Evolutionary conservation across 2,329 filamentous ascomycete species (phyloP).

Genomic region (Colletotrichum noveboracense): DNA sequence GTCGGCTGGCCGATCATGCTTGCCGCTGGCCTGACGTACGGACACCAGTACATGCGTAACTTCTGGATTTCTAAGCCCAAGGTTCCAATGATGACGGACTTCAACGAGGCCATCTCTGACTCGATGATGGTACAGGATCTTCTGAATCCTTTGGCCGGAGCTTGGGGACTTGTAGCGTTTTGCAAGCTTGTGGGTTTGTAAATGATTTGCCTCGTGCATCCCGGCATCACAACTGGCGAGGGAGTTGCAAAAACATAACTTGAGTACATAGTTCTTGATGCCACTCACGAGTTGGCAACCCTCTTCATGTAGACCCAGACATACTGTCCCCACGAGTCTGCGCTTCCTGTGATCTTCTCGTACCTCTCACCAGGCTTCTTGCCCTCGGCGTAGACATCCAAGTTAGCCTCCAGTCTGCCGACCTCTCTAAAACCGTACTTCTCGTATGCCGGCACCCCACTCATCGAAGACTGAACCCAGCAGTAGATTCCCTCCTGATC

Average conservation of each 20-base stretch:
- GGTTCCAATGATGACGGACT: slow-evolving; percentile 32
- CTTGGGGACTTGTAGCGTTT: slow-evolving; percentile 26
- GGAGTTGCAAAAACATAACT: neutral
- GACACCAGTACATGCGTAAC: slow-evolving; percentile 28
- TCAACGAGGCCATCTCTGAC: slow-evolving; percentile 33
- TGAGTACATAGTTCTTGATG: neutral
- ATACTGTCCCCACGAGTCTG: slow-evolving; percentile 25
- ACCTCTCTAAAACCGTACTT: slow-evolving; percentile 31
- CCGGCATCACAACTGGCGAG: neutral
- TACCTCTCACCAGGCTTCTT: neutral
- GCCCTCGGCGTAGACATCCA: neutral
- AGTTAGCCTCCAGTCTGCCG: neutral
- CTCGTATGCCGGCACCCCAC: slow-evolving; percentile 32
- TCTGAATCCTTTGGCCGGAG: slow-evolving; percentile 18
- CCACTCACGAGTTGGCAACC: slow-evolving; percentile 7
- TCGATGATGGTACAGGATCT: slow-evolving; percentile 24
- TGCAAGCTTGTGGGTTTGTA: slow-evolving; percentile 25
- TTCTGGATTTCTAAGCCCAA: slow-evolving; percentile 33
- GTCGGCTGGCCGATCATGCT: slow-evolving; percentile 26
- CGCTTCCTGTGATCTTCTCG: slow-evolving; percentile 11
- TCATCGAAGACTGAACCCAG: slow-evolving; percentile 29
- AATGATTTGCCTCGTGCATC: neutral
- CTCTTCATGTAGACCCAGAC: slow-evolving; percentile 35
- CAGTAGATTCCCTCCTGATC: slow-evolving; percentile 33
- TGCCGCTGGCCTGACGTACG: slow-evolving; percentile 15